Evolutionary conservation across 306 rosid genomes (phyloP), one percentile per base, ranked within the genome.

Genomic region (Myrica gale): DNA sequence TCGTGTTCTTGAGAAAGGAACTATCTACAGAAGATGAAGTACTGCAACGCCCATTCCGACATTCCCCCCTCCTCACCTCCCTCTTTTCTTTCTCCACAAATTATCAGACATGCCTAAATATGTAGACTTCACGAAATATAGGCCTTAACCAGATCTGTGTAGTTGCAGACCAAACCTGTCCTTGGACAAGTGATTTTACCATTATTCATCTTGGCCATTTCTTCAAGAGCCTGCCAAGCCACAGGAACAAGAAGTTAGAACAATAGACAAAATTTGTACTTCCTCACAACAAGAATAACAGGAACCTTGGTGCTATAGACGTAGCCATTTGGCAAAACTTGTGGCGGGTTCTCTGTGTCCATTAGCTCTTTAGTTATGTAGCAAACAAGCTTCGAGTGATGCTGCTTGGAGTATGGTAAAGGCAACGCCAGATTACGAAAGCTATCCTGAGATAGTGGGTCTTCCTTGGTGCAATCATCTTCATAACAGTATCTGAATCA

Each of bases 401-500:
- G 92, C 89, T 88, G 97, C 89, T 95, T 95, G 6, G 99, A 90
- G 87, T 80, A 95, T 8, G 99, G 99, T 73, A 95, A 87, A 23
- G 92, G 88, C 76, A 56, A 57, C 69, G 99, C 99, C 58, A 95
- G 87, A 81, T 84, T 88, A 66, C 97, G 90, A 80, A 95, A 95
- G 74, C 86, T 77, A 70, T 90, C 93, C 79, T 95, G 99, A 7
- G 99, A 92, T 74, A 95, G 81, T 23, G 99, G 99, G 63, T 95
- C 99, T 81, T 95, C 97, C 89, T 95, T 95, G 76, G 96, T 88
- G 89, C 99, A 95, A 83, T 90, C 97, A 76, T 92, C 96, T 81
- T 95, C 89, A 19, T 92, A 95, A 80, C 99, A 95, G 69, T 95
- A 90, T 89, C 99, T 95, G 75, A 79, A 81, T 50, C 77, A 80